Evolutionary conservation across 768 basidiomycete genomes (phyloP).

Genomic region (Mrakia gelida): DNA sequence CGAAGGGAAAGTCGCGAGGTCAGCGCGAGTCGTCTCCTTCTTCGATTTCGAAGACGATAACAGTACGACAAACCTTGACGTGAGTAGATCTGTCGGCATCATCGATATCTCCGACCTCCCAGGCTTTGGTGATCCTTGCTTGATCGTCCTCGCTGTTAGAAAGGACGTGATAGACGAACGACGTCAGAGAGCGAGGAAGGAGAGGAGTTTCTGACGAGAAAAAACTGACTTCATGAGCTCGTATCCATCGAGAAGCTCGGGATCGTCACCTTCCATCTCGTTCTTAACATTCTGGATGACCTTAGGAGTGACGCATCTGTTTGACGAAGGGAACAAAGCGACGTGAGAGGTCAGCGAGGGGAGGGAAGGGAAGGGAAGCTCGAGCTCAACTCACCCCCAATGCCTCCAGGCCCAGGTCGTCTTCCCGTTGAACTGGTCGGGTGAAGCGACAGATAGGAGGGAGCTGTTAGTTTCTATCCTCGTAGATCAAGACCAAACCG

Average conservation of each 20-base stretch:
- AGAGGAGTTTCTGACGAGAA: background rate
- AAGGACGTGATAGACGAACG: background rate
- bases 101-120: background rate
- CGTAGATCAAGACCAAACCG: too few relatives aligned
- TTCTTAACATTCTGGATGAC: background rate
- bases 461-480: too few relatives aligned
- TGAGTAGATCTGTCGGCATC: constrained; percentile 2
- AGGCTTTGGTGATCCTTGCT: background rate
- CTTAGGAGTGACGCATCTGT: background rate
- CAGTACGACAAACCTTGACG: background rate
- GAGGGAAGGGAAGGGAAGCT: too few relatives aligned
- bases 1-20: background rate
- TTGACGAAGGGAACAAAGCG: background rate
- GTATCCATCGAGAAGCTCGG: constrained; percentile 5
- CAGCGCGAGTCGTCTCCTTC: background rate
- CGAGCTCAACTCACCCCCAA: background rate
- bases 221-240: background rate
- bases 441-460: background rate
- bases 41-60: background rate
- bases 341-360: background rate
- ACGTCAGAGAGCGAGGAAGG: background rate
- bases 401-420: constrained; percentile 7
- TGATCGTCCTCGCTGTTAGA: background rate
- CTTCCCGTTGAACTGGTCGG: background rate
- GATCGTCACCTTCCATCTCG: background rate